Base-by-base conservation (phyloP, 106 monocot species). In the Iris macrosiphon region DNA sequence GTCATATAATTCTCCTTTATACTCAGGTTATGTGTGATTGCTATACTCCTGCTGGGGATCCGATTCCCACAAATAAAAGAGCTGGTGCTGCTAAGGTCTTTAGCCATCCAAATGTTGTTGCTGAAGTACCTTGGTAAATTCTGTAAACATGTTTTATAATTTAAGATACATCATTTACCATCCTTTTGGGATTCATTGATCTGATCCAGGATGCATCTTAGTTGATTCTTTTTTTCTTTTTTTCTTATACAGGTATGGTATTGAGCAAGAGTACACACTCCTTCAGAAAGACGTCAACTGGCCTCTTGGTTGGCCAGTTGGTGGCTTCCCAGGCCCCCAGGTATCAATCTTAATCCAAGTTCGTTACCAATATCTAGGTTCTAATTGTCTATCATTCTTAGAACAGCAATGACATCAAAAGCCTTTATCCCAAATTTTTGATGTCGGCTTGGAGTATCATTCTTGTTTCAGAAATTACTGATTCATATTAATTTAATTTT, bases 241-340 rank as follows among this genome's bases (percentile, higher is more conserved):
- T n/a, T n/a, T 32, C 14, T 21, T 30, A 17, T 55, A 58, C 37
- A 85, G 84, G 84, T 85, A 63, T 60, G 86, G 86, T 15, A 65
- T 86, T 17, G 86, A 86, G 67, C 87, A 87, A 35, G 87, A 81
- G 59, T 87, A 78, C 57, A 81, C 87, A 40, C 81, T 87, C 24
- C 74, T 87, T 8, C 87, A 87, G 45, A 81, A 81, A 41, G 81
- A 87, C 45, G 78, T 81, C 49, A 81, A 75, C 0, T 87, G 87
- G 87, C 87, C 87, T 34, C 52, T 87, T 68, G 87, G 87, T 2
- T 87, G 87, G 87, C 87, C 87, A 3, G 35, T 87, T 9, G 87
- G 87, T 25, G 87, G 87, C 12, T 81, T 21, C 51, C 87, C 87
- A 52, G 81, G 81, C 48, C 87, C 87, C 40, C 87, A 81, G 81